A percentile compares a stretch with the other conserved stretches of the same genome.
Conservation (phyloP, 2,329 filamentous ascomycete species). For the Teratosphaeria nubilosa region DNA sequence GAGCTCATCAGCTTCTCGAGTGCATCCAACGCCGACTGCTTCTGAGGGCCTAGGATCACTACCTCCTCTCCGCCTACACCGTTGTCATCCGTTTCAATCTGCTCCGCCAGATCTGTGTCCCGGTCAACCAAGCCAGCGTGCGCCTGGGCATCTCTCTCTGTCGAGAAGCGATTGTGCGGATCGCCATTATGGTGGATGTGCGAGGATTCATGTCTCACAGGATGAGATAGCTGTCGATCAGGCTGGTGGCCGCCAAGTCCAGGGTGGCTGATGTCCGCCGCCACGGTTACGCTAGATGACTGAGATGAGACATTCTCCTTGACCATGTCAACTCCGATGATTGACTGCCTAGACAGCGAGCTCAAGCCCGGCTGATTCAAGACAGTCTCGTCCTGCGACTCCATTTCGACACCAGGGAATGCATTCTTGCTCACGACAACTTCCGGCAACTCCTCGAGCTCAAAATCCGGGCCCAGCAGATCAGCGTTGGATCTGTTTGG, state of each 20-base stretch:
- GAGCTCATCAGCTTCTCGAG: neutral
- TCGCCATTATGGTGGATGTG: neutral
- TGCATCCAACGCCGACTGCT: neutral
- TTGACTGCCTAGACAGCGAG: neutral
- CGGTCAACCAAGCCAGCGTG: neutral
- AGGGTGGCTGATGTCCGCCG: neutral
- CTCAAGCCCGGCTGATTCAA: neutral
- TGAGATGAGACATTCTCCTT: neutral
- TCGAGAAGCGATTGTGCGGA: neutral
- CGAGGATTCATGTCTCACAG: neutral
- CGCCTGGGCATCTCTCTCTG: neutral
- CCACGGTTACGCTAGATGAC: neutral
- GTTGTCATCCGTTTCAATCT: neutral
- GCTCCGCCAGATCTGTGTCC: neutral
- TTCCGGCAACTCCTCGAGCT: neutral
- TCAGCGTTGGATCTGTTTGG: slow-evolving; percentile 3
- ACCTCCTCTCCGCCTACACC: neutral
- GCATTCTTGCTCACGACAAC: neutral
- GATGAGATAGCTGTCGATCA: neutral
- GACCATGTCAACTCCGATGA: neutral
- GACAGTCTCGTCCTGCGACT: neutral
- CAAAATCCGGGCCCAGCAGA: neutral
- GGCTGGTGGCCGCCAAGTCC: neutral
- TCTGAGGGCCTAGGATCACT: neutral
- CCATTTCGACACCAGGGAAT: neutral